phyloP scores from a whole-genome alignment of 108 stramenopile genomes.

The Skeletonema tropicum region DNA sequence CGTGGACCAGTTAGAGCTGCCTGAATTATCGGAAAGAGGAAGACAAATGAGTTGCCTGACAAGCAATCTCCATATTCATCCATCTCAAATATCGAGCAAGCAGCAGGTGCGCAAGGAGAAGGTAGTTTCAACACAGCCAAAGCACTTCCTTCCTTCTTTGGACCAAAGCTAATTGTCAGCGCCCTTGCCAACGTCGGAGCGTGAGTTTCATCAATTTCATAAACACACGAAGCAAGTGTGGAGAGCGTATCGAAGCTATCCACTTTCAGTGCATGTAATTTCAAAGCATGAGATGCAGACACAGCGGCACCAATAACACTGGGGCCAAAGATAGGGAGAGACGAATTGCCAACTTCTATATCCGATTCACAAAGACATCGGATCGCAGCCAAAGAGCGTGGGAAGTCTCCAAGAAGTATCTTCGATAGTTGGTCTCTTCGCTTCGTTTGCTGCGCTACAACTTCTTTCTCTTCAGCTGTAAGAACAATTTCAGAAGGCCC shows the following conservation, averaged over 20 bases:
- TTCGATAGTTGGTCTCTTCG: constrained; percentile 39
- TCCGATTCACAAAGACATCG: constrained; percentile 66
- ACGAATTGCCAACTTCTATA: constrained; percentile 86
- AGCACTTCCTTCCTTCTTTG: constrained; percentile 5
- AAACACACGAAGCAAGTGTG: constrained; percentile 77
- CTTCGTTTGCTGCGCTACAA: constrained; percentile 57
- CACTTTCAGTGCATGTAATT: constrained; percentile 38
- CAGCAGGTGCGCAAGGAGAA: constrained; percentile 78
- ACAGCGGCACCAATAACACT: constrained; percentile 56
- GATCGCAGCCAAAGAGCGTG: constrained; percentile 58
- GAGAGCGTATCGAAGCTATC: constrained; percentile 60
- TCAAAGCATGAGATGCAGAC: constrained; percentile 53
- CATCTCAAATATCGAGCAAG: constrained; percentile 76
- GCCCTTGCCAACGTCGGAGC: constrained; percentile 70
- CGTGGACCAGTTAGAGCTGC: constrained; percentile 82
- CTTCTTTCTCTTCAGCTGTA: constrained; percentile 67
- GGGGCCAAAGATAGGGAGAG: constrained; percentile 58
- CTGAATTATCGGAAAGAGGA: constrained; percentile 81
- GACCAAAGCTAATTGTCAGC: constrained; percentile 56
- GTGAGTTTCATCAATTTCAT: constrained; percentile 83
- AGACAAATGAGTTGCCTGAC: constrained; percentile 80
- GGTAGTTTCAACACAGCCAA: constrained; percentile 58
- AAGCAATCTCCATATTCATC: constrained; percentile 78
- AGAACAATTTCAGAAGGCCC: constrained; percentile 22
- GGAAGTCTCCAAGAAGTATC: constrained; percentile 47